Evolutionary conservation across 75 land plant species (phyloP).

Genomic region (Ceratopteris richardii): DNA sequence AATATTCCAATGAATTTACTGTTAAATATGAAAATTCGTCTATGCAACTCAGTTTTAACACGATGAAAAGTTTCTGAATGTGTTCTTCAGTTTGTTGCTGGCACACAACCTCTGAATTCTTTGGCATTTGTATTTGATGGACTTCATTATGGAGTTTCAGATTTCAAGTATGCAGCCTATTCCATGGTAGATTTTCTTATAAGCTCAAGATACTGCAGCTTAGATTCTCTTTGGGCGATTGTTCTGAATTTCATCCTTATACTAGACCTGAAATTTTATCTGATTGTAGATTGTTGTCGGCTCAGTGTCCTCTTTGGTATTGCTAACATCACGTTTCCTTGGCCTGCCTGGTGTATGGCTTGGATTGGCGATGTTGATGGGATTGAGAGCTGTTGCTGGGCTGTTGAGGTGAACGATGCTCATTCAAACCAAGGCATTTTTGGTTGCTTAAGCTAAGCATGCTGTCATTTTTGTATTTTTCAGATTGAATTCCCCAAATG

Average conservation of each 20-base stretch:
- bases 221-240: conserved; percentile 2
- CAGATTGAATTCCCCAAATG: conserved; percentile 45
- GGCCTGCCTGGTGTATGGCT: conserved; percentile 88
- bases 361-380: conserved; percentile 81
- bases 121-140: conserved; percentile 95
- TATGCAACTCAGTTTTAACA: no score
- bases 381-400: conserved; percentile 67
- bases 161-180: conserved; percentile 72
- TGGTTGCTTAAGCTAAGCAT: background rate
- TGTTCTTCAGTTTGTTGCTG: conserved; percentile 69
- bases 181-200: conserved; percentile 52
- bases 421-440: background rate
- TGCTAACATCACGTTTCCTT: conserved; percentile 49
- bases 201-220: background rate
- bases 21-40: no score
- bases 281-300: conserved; percentile 57
- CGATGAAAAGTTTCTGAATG: no score
- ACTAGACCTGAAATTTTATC: background rate
- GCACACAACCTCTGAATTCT: conserved; percentile 82
- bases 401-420: conserved; percentile 46
- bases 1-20: no score
- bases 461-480: conserved; percentile 5
- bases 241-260: background rate
- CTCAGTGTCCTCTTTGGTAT: conserved; percentile 49
- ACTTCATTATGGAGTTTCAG: conserved; percentile 85